Conservation (phyloP, 371 early-diverging fungal species). For the Mucor saturninus region DNA sequence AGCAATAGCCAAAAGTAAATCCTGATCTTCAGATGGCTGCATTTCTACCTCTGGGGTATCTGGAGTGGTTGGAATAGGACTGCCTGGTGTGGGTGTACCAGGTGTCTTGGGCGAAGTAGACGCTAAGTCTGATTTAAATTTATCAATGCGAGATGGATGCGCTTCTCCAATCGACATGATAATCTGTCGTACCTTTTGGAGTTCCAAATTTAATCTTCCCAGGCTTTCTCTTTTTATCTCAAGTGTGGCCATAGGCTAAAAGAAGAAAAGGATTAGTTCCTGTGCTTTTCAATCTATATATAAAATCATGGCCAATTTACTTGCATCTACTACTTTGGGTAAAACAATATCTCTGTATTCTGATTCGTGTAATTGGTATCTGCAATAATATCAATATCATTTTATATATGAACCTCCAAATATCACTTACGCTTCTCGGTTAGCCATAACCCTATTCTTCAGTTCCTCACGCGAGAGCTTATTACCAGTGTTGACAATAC, state of each 20-base stretch:
- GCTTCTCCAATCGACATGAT: conserved; percentile 31
- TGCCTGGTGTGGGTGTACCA: conserved; percentile 1
- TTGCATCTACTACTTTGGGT: conserved; percentile 69
- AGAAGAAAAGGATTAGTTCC: neutral
- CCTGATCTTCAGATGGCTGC: conserved; percentile 13
- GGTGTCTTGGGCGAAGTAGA: neutral
- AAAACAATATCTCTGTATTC: conserved; percentile 72
- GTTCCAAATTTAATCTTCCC: conserved; percentile 43
- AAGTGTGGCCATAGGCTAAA: conserved; percentile 45
- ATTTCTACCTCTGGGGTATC: neutral
- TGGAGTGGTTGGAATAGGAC: neutral
- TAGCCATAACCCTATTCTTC: conserved; percentile 64
- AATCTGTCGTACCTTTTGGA: conserved; percentile 40
- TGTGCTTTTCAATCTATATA: neutral
- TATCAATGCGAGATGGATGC: conserved; percentile 38
- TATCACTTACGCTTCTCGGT: conserved; percentile 70
- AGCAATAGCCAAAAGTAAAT: conserved; percentile 30
- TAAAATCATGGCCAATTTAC: conserved; percentile 10
- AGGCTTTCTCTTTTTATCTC: conserved; percentile 63
- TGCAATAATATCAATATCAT: conserved; percentile 17
- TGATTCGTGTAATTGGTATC: conserved; percentile 71
- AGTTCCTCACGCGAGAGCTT: conserved; percentile 77
- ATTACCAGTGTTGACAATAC: conserved; percentile 88
- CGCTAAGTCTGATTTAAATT: conserved; percentile 24
- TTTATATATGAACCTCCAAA: neutral